Evolutionary conservation across 1,139 yeast species (phyloP).

Genomic region (Yamadazyma taylorii): DNA sequence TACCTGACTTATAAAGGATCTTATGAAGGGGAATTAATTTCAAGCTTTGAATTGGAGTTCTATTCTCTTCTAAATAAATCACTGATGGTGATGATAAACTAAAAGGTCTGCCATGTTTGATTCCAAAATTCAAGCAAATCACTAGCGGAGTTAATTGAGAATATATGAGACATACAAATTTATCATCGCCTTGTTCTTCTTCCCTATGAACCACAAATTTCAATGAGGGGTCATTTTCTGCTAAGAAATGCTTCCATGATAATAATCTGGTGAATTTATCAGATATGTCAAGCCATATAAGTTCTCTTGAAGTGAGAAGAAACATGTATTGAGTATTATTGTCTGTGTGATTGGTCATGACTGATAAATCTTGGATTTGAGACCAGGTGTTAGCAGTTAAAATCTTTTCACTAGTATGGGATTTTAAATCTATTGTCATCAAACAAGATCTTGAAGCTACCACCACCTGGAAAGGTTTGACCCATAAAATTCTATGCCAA

Average conservation of each 20-base stretch:
- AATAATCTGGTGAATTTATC: constrained; percentile 39
- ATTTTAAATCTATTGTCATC: constrained; percentile 27
- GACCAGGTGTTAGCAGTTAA: constrained; percentile 63
- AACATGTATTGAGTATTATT: constrained; percentile 25
- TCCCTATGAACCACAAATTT: constrained; percentile 31
- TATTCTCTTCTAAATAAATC: constrained; percentile 13
- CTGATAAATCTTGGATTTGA: constrained; percentile 51
- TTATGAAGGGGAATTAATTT: constrained; percentile 11
- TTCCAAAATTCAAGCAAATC: constrained; percentile 45
- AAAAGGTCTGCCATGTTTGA: constrained; percentile 35
- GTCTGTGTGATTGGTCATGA: constrained; percentile 24
- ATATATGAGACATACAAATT: constrained; percentile 34
- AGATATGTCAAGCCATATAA: constrained; percentile 45
- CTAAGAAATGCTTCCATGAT: constrained; percentile 70
- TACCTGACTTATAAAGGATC: constrained; percentile 7
- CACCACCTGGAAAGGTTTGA: constrained; percentile 31
- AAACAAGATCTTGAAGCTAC: constrained; percentile 48
- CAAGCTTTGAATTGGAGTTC: constrained; percentile 13
- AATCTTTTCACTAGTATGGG: constrained; percentile 25
- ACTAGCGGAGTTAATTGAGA: constrained; percentile 45
- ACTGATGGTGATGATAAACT: constrained; percentile 19
- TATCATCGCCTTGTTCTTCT: no score
- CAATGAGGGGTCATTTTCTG: constrained; percentile 56
- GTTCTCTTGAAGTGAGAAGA: constrained; percentile 60
- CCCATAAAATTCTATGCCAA: constrained; percentile 56